A percentile compares a stretch with the other conserved stretches of the same genome.
Evolutionary conservation across 139 green algal species (phyloP).

Genomic region (Diplosphaera chodatii): DNA sequence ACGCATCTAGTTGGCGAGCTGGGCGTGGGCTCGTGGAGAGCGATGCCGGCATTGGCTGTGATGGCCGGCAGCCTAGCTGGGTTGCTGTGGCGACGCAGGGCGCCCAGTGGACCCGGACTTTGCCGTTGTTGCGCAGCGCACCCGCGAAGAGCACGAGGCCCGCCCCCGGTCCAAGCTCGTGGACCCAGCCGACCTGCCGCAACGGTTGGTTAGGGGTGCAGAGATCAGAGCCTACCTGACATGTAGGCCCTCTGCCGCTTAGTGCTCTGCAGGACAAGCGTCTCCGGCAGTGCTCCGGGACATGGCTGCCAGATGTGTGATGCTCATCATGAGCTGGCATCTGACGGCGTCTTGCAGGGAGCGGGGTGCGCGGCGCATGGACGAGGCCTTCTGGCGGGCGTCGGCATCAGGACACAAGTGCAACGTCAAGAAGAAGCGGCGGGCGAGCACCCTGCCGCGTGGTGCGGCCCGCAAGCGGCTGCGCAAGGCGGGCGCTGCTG

Average conservation of each 20-base stretch:
- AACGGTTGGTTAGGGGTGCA: neutral
- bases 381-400: conserved; percentile 39
- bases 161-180: conserved; percentile 28
- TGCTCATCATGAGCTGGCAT: no score
- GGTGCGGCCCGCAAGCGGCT: conserved; percentile 6
- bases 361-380: conserved; percentile 11
- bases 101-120: neutral
- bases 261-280: no score
- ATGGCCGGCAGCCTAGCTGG: no score
- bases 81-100: neutral
- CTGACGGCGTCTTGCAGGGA: no score
- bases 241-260: no score
- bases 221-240: no score
- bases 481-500: neutral
- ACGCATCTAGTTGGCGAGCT: no score
- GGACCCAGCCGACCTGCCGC: conserved; percentile 44
- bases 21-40: no score
- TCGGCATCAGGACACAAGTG: conserved; percentile 6
- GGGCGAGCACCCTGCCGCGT: conserved; percentile 26
- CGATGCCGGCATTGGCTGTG: no score
- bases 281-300: no score
- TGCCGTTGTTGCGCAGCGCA: neutral
- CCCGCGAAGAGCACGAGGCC: neutral
- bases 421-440: conserved; percentile 6
- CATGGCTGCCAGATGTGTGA: no score